Evolutionary conservation across 371 early-diverging fungal species (phyloP).

Genomic region (Blakeslea trispora): DNA sequence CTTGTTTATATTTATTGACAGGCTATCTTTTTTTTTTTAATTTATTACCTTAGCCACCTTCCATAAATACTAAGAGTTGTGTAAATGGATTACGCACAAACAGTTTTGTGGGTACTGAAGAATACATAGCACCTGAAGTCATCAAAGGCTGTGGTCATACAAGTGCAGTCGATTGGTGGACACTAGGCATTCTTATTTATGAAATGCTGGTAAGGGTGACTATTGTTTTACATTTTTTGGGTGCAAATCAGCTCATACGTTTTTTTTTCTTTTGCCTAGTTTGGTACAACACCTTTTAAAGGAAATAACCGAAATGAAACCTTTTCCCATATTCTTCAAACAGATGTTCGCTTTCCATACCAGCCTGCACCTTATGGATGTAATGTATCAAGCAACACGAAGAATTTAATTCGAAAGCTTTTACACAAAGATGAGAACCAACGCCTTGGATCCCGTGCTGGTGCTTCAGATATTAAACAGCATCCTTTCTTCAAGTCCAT

Average conservation of each 20-base stretch:
- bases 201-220: slow-evolving; percentile 83
- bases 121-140: slow-evolving; percentile 97
- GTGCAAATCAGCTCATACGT: neutral
- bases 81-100: slow-evolving; percentile 87
- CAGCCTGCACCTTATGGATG: slow-evolving; percentile 46
- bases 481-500: slow-evolving; percentile 92
- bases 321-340: slow-evolving; percentile 80
- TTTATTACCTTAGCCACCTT: slow-evolving; percentile 45
- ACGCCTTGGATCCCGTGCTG: slow-evolving; percentile 85
- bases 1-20: neutral
- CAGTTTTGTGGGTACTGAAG: slow-evolving; percentile 97
- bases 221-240: neutral
- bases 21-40: no score
- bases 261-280: slow-evolving; percentile 41
- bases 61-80: slow-evolving; percentile 86
- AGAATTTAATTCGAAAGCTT: slow-evolving; percentile 78
- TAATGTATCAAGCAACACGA: slow-evolving; percentile 55
- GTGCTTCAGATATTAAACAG: slow-evolving; percentile 92
- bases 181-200: slow-evolving; percentile 94
- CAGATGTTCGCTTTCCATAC: slow-evolving; percentile 74
- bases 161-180: slow-evolving; percentile 98
- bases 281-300: slow-evolving; percentile 94
- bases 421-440: slow-evolving; percentile 85
- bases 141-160: slow-evolving; percentile 93
- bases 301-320: slow-evolving; percentile 84